Conservation (phyloP, 164 flowering plant genomes). For the Vitis rupestris region DNA sequence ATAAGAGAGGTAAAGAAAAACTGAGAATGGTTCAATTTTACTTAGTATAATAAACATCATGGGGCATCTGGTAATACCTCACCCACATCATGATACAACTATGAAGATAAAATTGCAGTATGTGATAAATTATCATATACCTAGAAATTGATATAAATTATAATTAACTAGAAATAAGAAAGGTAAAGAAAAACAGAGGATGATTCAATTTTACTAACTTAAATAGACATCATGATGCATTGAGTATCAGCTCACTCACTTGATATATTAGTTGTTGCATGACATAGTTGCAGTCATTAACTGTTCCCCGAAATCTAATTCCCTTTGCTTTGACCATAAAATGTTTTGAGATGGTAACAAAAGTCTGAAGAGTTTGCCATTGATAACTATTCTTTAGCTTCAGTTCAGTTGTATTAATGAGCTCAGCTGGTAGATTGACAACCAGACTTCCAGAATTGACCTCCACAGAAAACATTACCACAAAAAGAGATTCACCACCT, state of each 20-base stretch:
- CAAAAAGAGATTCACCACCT: conserved; percentile 59
- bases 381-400: conserved; percentile 53
- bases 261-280: conserved; percentile 57
- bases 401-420: conserved; percentile 66
- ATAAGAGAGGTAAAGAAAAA: too few species aligned
- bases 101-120: too few species aligned
- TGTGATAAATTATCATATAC: too few species aligned
- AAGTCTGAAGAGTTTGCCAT: conserved; percentile 89
- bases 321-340: conserved; percentile 67
- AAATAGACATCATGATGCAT: background rate
- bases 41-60: too few species aligned
- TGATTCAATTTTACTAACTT: background rate
- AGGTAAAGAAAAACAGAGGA: background rate
- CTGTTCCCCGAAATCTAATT: conserved; percentile 60
- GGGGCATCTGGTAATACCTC: too few species aligned
- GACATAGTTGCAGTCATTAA: conserved; percentile 62
- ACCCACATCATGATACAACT: too few species aligned
- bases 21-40: too few species aligned
- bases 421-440: conserved; percentile 56
- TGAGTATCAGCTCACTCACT: conserved; percentile 39
- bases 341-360: conserved; percentile 74
- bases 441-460: conserved; percentile 57
- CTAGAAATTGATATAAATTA: background rate
- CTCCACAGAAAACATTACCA: conserved; percentile 70
- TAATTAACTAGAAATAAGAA: background rate